Base-by-base conservation (phyloP, 2,329 filamentous ascomycete genomes). In the Dendryphion nanum region DNA sequence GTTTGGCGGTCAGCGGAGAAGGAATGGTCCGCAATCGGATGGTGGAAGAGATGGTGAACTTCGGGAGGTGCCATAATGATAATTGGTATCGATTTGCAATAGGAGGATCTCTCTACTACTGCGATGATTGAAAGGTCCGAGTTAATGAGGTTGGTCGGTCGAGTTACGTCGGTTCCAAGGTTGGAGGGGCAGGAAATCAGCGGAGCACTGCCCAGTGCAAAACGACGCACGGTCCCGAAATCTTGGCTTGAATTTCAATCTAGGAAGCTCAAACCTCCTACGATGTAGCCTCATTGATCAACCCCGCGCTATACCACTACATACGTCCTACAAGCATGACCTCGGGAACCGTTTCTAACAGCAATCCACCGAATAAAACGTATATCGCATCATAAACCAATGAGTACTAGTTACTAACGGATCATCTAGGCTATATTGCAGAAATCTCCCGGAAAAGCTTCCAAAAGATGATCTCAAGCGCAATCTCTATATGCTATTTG, bases 31-130 rank as follows among this genome's bases (percentile, higher is more conserved):
- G 89, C 88, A 63, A 98, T 96, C 45, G 91, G 89, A 55, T 85
- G 82, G 74, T 97, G 89, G 74, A 98, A 98, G 51, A 98, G 85
- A 63, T 97, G 90, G 72, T 97, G 89, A 42, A 95, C 86, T 77
- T 97, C 88, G 50, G 90, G 88, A 43, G 84, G 68, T 38, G 87
- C 76, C 91, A 97, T 97, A 43, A 37, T 77, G 66, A 47, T 37
- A 37, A 36, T n/a, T 41, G 34, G 35, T 38, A 44, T 40, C 2
- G 28, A 6, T 34, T 15, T 40, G 72, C 76, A 83, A 86, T 89
- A 93, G 88, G 89, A 94, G 88, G 75, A 87, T 81, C 89, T 95
- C 93, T 97, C 93, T 85, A 97, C 93, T 96, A 65, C 54, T 64
- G 61, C 57, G 39, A 12, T 24, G 30, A 18, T 34, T 12, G 16